Evolutionary conservation across 768 basidiomycete species (phyloP).

Genomic region (Boletales sp.): DNA sequence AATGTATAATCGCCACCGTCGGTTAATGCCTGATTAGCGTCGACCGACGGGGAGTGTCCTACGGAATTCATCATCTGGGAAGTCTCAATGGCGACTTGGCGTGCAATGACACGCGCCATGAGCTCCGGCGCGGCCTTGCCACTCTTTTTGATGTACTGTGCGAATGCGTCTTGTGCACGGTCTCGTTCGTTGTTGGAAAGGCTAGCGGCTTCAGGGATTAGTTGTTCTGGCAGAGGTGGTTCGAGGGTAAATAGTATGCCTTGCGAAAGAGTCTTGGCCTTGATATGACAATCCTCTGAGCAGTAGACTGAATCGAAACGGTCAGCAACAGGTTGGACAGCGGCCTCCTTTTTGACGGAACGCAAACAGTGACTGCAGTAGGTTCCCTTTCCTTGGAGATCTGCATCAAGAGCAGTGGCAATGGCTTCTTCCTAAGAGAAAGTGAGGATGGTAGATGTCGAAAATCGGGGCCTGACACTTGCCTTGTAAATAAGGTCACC

Average conservation of each 20-base stretch:
- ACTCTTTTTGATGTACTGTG: conserved; percentile 50
- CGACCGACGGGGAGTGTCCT: conserved; percentile 8
- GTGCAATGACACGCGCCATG: conserved; percentile 67
- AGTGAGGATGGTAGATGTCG: neutral
- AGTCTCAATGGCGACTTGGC: conserved; percentile 65
- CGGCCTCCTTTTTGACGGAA: conserved; percentile 43
- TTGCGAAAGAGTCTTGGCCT: conserved; percentile 58
- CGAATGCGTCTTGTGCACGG: conserved; percentile 57
- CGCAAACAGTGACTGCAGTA: conserved; percentile 77
- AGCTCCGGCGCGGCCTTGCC: conserved; percentile 49
- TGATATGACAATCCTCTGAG: conserved; percentile 60
- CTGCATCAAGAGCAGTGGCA: conserved; percentile 65
- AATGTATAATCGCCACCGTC: conserved; percentile 56
- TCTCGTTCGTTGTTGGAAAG: conserved; percentile 43
- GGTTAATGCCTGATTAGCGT: conserved; percentile 27
- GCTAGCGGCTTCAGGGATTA: conserved; percentile 32
- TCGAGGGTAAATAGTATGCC: conserved; percentile 70
- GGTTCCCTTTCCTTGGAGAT: conserved; percentile 63
- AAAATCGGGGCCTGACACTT: conserved; percentile 1
- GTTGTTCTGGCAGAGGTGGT: conserved; percentile 48
- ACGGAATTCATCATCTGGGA: conserved; percentile 45
- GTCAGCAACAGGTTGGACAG: conserved; percentile 46
- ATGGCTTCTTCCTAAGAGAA: conserved; percentile 65
- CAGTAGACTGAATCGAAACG: conserved; percentile 64
- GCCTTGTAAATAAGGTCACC: conserved; percentile 82